Evolutionary conservation across 176 grass and related monocot species (phyloP), one percentile per base, ranked within the genome.

Genomic region (Lolium perenne): DNA sequence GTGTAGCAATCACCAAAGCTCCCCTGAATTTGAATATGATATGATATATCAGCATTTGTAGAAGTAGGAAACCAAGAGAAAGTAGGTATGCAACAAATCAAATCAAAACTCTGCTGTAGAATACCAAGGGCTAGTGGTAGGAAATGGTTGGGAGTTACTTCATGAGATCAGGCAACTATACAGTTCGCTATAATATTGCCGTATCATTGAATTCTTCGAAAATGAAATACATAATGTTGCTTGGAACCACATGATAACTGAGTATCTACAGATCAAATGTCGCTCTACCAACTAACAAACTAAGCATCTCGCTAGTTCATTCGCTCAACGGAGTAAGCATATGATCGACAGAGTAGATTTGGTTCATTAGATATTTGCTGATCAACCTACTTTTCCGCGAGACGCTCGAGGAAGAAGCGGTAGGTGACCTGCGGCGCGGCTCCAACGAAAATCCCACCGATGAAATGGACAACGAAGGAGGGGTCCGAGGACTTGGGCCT

Each of bases 361-460:
- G 74, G 62, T 5, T 62, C 61, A 20, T 4, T 54, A 23, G 12
- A 18, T 47, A 79, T 9, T 9, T 71, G 59, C 21, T 70, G 71
- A 40, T 43, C 62, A 54, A 87, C 82, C 63, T 86, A 95, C 96
- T 89, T 96, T 51, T 96, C 87, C 2, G 88, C 86, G 14, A 99
- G 97, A 53, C 71, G 60, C 66, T 99, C 97, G 5, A 99, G 97
- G 79, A 99, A 99, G 80, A 89, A 92, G 43, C 90, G 94, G 71
- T 96, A 99, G 10, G 97, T 99, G 55, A 99, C 80, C 83, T 99
- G 94, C n/a, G 90, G 97, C 3, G 90, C 94, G 53, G 97, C 97
- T 90, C 97, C 92, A 26, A 99, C 97, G 89, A 99, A 99, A 66
- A 99, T 91, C 35, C 92, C 94, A 77, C 97, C 97, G 77, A 96